These are phyloP conservation scores for Xylariaceae sp. DNA, from an alignment of 2,329 filamentous ascomycete species.

Conservation along the genomic window DNA sequence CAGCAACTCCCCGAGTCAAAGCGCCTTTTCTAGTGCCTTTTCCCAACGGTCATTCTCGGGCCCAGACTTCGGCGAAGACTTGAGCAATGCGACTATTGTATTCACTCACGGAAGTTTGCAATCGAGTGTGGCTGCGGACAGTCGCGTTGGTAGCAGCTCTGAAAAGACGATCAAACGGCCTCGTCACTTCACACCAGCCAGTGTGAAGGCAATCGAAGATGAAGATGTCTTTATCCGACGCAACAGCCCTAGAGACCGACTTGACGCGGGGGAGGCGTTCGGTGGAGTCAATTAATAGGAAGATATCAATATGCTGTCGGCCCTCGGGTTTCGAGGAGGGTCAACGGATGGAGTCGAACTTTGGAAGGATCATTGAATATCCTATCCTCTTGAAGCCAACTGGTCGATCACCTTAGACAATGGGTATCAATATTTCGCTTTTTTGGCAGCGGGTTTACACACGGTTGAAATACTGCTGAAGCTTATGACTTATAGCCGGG, in stretches of 20 bases:
- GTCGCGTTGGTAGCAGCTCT: slow-evolving; percentile 17
- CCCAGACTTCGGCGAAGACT: slow-evolving; percentile 31
- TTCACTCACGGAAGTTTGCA: slow-evolving; percentile 23
- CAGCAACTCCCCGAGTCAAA: slow-evolving; percentile 30
- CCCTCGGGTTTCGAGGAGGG: background rate
- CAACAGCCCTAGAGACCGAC: slow-evolving; percentile 31
- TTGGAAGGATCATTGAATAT: slow-evolving; percentile 32
- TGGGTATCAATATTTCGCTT: slow-evolving; percentile 11
- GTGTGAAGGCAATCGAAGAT: slow-evolving; percentile 43
- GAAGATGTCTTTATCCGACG: slow-evolving; percentile 41
- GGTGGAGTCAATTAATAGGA: slow-evolving; percentile 18
- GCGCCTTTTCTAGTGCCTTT: slow-evolving; percentile 30
- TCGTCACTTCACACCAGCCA: slow-evolving; percentile 43
- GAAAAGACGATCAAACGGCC: slow-evolving; percentile 42
- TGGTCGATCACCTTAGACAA: slow-evolving; percentile 3
- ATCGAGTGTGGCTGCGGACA: slow-evolving; percentile 13
- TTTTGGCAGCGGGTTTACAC: slow-evolving; percentile 9
- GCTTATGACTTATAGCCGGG: slow-evolving; percentile 10
- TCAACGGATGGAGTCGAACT: slow-evolving; percentile 5
- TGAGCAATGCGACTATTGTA: slow-evolving; percentile 26
- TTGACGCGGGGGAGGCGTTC: slow-evolving; percentile 21
- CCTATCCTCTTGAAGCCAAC: slow-evolving; percentile 15
- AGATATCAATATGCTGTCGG: background rate
- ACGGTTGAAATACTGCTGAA: slow-evolving; percentile 6
- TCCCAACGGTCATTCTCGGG: slow-evolving; percentile 27